Conservation (phyloP, 1,139 yeast species). For the Debaryomycetaceae sp. region DNA sequence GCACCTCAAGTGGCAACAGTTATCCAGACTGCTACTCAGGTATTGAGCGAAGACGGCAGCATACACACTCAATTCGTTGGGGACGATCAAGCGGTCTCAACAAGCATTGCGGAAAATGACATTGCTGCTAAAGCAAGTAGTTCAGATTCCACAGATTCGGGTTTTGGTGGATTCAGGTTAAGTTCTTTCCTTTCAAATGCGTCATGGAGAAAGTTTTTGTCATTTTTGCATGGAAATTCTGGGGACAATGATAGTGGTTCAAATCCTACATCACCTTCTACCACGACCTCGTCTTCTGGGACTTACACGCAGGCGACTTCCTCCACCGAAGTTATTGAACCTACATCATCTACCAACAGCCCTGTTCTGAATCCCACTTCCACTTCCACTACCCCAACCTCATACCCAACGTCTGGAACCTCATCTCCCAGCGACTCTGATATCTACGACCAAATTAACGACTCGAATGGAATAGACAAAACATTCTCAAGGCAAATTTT, state of each 20-base stretch:
- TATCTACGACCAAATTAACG: slow-evolving; percentile 10
- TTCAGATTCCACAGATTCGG: neutral
- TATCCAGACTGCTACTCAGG: slow-evolving; percentile 22
- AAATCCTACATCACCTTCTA: neutral
- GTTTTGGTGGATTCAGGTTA: neutral
- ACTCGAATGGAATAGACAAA: slow-evolving; percentile 18
- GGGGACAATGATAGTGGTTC: neutral
- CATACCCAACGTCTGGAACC: slow-evolving; percentile 6
- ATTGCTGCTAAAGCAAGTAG: neutral
- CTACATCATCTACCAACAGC: slow-evolving; percentile 6
- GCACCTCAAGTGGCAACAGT: slow-evolving; percentile 28
- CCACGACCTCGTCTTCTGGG: neutral
- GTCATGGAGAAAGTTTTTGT: neutral
- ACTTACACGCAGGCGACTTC: slow-evolving; percentile 6
- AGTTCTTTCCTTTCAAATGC: slow-evolving; percentile 2
- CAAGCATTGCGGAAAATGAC: neutral
- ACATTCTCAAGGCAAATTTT: slow-evolving; percentile 41
- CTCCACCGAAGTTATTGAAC: slow-evolving; percentile 6
- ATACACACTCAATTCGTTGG: slow-evolving; percentile 10
- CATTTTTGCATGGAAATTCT: neutral
- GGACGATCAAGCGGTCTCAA: slow-evolving; percentile 4
- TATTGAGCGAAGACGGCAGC: slow-evolving; percentile 12
- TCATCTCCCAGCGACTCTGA: slow-evolving; percentile 6
- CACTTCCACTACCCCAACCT: neutral
- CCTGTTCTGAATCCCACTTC: neutral